phyloP scores from a whole-genome alignment of 306 rosid species.

The Psophocarpus tetragonolobus region DNA sequence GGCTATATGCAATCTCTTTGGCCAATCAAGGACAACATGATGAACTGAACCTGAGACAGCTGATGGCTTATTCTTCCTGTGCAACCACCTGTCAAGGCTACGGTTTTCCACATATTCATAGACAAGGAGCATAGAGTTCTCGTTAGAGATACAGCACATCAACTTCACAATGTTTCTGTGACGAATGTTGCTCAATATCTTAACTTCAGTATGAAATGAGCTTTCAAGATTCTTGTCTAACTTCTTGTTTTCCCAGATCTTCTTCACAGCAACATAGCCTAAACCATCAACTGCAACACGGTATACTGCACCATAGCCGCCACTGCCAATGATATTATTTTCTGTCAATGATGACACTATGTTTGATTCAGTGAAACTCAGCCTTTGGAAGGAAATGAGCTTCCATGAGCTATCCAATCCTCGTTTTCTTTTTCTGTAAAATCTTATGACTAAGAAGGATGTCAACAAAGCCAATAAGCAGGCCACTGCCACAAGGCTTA shows the following conservation, averaged over 20 bases:
- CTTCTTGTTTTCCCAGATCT: conserved; percentile 54
- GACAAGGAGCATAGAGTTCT: conserved; percentile 69
- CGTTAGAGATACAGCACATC: conserved; percentile 60
- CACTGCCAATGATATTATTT: conserved; percentile 60
- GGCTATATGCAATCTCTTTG: conserved; percentile 68
- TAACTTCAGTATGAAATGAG: conserved; percentile 72
- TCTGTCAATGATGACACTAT: conserved; percentile 57
- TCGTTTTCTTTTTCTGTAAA: conserved; percentile 38
- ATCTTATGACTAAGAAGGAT: conserved; percentile 29
- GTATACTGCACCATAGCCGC: conserved; percentile 87
- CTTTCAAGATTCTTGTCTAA: conserved; percentile 63
- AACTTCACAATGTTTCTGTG: conserved; percentile 83
- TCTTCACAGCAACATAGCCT: conserved; percentile 69
- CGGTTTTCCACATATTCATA: conserved; percentile 66
- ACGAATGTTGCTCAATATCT: conserved; percentile 65
- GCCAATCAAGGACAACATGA: conserved; percentile 50
- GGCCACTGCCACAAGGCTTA: conserved; percentile 32
- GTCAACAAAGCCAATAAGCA: conserved; percentile 26
- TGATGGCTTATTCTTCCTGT: conserved; percentile 38
- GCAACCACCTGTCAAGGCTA: conserved; percentile 80
- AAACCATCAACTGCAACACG: conserved; percentile 46
- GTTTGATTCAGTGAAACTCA: conserved; percentile 57
- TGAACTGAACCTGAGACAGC: conserved; percentile 29
- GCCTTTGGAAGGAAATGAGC: conserved; percentile 64
- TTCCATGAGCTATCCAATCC: conserved; percentile 56